Conservation (phyloP, 2,329 filamentous ascomycete genomes). For the Calonectria pauciramosa region DNA sequence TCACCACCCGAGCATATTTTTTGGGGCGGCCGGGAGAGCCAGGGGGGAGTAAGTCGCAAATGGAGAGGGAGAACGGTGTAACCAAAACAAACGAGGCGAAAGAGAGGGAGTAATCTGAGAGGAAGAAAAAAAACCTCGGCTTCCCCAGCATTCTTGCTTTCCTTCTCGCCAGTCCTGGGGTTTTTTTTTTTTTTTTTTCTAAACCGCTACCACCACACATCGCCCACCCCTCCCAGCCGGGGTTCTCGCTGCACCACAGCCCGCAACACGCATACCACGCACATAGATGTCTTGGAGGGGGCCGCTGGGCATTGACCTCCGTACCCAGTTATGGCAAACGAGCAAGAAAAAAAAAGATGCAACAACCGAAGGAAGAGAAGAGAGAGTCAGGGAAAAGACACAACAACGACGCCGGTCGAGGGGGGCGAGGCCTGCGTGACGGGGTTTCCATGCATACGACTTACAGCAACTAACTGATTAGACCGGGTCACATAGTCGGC, state of each 20-base stretch:
- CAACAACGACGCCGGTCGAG: background rate
- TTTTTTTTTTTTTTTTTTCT: conserved; percentile 1
- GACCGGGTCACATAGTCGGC: conserved; percentile 39
- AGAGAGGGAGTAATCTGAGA: background rate
- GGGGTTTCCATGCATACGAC: conserved; percentile 30
- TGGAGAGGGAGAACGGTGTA: background rate
- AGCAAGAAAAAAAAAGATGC: background rate
- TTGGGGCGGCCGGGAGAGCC: background rate
- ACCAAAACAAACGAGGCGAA: background rate
- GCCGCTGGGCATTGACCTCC: background rate
- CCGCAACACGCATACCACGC: conserved; percentile 4
- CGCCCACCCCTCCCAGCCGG: background rate
- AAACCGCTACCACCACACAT: background rate
- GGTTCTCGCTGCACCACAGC: background rate
- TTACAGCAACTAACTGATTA: conserved; percentile 23
- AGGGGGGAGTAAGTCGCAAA: background rate
- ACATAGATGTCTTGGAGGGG: background rate
- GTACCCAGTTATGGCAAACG: background rate
- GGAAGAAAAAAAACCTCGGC: background rate
- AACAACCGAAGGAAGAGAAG: background rate
- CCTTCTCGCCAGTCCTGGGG: background rate
- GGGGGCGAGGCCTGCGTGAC: conserved; percentile 16
- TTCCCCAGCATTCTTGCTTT: background rate
- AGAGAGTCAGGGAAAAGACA: background rate
- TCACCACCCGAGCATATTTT: background rate